Base-by-base conservation (phyloP, 768 basidiomycete genomes). In the Russula ochroleuca region DNA sequence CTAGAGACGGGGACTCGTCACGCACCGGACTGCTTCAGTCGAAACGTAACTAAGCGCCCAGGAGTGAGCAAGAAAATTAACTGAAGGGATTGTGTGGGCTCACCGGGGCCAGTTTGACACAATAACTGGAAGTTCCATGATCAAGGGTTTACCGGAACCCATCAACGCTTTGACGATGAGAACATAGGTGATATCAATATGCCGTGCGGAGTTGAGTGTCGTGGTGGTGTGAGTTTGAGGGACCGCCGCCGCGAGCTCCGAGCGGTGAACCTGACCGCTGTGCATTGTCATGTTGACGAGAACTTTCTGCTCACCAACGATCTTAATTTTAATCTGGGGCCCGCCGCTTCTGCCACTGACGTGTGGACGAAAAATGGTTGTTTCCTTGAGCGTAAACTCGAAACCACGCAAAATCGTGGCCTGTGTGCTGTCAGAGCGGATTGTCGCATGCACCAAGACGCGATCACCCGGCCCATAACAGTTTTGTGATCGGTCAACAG, bases 401-500 rank as follows among this genome's bases (percentile, higher is more conserved):
- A 92, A 94, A 6, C 90, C 88, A 41, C 91, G 88, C 5, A 96
- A 78, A 55, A 88, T 82, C 64, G 88, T 81, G 14, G 88, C 84
- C 43, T 85, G 80, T 5, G 86, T 71, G 57, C 78, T 80, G 64
- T 91, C 87, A 1, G 88, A 90, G 71, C 85, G 86, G 62, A 96
- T 77, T 9, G 84, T 82, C 0, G 89, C 90, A 38, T 79, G 80
- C 53, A 94, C 81, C 14, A 83, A 76, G 38, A 95, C 83, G 21
- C 85, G 84, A 74, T 96, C 94, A 5, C 88, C 89, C 0, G 94
- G 91, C 1, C 92, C 92, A 69, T 87, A 93, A 69, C 94, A 95
- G 8, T 87, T 87, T 62, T 84, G 80, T 28, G 79, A 79, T 41
- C 94, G 86, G 31, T 90, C 85, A 21, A 94, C 87, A 49, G 81